phyloP scores from a whole-genome alignment of 139 green algal species.

The Zygnema cylindricum region DNA sequence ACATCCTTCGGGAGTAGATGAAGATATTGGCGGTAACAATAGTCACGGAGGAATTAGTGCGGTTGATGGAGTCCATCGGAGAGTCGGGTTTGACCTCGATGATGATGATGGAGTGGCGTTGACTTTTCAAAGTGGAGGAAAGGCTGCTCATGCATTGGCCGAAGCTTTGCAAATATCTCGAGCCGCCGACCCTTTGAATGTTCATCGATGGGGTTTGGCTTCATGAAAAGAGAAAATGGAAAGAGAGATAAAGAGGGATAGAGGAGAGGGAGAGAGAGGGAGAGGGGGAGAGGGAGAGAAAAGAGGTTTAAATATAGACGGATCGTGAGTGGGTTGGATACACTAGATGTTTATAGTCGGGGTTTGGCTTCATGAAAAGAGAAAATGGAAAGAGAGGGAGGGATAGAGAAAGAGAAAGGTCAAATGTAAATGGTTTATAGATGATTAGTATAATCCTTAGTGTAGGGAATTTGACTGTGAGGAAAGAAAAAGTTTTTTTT shows the following conservation, averaged over 20 bases:
- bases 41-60: neutral
- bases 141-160: neutral
- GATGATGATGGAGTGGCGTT: slow-evolving; percentile 6
- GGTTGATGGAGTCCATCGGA: neutral
- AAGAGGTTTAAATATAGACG: too few species aligned
- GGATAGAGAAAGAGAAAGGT: too few species aligned
- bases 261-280: too few species aligned
- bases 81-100: neutral
- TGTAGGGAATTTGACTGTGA: too few species aligned
- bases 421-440: too few species aligned
- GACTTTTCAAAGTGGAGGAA: neutral
- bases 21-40: neutral
- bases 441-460: too few species aligned
- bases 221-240: neutral
- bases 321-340: too few species aligned
- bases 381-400: too few species aligned
- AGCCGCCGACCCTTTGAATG: neutral
- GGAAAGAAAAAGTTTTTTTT: too few species aligned
- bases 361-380: neutral
- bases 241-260: too few species aligned
- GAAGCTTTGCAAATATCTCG: neutral
- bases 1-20: neutral
- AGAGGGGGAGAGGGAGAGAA: too few species aligned
- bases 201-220: neutral
- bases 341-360: neutral